A percentile compares a stretch with the other conserved stretches of the same genome.
phyloP scores from a whole-genome alignment of 1,139 yeast species.

The Suhomyces panamericanus region DNA sequence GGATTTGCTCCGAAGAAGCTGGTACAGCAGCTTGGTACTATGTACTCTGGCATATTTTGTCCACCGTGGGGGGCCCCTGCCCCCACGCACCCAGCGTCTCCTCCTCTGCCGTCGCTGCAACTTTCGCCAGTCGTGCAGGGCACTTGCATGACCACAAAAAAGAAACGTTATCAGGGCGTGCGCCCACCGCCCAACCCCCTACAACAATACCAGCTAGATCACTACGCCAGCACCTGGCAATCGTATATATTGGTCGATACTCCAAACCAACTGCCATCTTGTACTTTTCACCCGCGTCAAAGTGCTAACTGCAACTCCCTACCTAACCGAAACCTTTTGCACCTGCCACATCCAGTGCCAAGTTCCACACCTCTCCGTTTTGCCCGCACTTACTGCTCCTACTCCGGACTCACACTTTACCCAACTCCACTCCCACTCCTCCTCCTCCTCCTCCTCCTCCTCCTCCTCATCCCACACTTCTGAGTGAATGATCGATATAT shows the following conservation, averaged over 20 bases:
- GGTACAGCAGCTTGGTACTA: too few relatives aligned
- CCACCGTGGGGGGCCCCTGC: too few relatives aligned
- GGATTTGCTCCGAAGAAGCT: too few relatives aligned
- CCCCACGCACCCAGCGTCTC: background rate
- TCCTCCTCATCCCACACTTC: too few relatives aligned
- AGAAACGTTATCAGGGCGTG: conserved; percentile 11
- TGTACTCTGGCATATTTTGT: too few relatives aligned
- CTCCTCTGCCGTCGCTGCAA: background rate
- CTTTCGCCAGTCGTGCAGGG: conserved; percentile 4
- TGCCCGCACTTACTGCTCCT: background rate
- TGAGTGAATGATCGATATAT: background rate
- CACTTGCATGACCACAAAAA: conserved; percentile 8
- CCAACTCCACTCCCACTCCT: background rate
- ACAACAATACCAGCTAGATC: conserved; percentile 10
- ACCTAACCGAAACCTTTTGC: too few relatives aligned
- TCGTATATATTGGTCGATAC: conserved; percentile 1
- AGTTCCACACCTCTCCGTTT: too few relatives aligned
- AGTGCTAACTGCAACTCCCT: too few relatives aligned
- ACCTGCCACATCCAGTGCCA: too few relatives aligned
- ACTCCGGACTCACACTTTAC: background rate
- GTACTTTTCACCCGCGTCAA: background rate
- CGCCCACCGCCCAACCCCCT: conserved; percentile 11
- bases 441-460: background rate
- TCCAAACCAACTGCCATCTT: background rate
- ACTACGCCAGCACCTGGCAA: conserved; percentile 6